Percentiles rank a stretch among this genome's conserved stretches.
These are phyloP conservation scores for Miscanthus lutarioriparius DNA, from an alignment of 176 grass and related monocot species.

Conservation along the genomic window DNA sequence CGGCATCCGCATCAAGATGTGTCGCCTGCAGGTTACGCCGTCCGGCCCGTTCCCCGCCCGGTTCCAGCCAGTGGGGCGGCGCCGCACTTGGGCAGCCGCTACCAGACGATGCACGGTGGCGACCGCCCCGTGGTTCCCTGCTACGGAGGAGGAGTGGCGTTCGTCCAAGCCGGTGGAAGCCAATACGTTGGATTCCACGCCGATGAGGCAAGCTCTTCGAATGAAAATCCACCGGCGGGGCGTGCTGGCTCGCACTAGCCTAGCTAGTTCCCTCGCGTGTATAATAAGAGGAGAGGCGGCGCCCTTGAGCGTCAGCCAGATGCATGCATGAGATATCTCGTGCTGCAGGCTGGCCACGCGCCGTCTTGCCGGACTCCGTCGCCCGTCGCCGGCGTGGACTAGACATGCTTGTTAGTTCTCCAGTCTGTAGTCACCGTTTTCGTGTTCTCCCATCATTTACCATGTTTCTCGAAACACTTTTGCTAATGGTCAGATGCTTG, in stretches of 20 bases:
- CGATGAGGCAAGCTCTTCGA: constrained; percentile 34
- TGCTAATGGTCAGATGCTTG: too few species aligned
- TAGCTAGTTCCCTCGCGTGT: neutral
- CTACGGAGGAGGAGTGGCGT: neutral
- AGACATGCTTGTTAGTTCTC: neutral
- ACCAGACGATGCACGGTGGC: neutral
- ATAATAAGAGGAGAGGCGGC: neutral
- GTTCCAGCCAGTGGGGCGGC: neutral
- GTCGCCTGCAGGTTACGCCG: neutral
- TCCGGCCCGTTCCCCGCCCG: neutral
- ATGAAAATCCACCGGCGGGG: neutral
- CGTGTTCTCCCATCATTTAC: neutral
- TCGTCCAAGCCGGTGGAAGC: neutral
- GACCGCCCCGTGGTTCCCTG: neutral
- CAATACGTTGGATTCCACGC: neutral
- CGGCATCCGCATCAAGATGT: neutral
- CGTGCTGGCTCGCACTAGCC: neutral
- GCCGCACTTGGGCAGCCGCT: neutral
- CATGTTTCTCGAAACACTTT: neutral
- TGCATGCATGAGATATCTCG: neutral
- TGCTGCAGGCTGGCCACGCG: neutral
- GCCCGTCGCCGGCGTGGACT: neutral
- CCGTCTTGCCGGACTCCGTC: neutral
- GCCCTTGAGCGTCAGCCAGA: neutral
- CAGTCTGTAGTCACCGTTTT: neutral